Conservation (phyloP, 192 early-diverging fungal species). For the Gonapodya sp. region DNA sequence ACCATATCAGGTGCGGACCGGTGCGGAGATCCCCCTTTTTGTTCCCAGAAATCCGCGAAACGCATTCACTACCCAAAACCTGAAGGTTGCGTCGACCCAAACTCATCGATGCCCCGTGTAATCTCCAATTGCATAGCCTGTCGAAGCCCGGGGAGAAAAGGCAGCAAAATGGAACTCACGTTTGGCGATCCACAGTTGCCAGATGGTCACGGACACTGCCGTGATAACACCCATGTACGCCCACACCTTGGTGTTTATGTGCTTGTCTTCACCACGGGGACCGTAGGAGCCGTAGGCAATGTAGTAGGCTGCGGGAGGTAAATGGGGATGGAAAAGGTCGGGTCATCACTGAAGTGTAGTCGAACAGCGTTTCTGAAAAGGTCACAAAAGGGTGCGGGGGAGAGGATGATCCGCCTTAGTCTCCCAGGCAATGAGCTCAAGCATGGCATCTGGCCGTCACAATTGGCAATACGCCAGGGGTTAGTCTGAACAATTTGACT, state of each 20-base stretch:
- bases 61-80: too few relatives aligned
- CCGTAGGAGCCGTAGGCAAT: conserved; percentile 93
- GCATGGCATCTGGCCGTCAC: too few relatives aligned
- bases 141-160: too few relatives aligned
- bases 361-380: not conserved
- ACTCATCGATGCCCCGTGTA: too few relatives aligned
- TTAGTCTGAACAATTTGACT: too few relatives aligned
- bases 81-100: too few relatives aligned
- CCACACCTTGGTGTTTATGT: not conserved
- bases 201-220: not conserved
- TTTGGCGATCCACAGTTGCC: not conserved
- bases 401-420: not conserved
- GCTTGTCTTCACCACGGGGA: conserved; percentile 54
- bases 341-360: too few relatives aligned
- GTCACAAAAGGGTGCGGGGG: not conserved
- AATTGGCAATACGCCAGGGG: too few relatives aligned
- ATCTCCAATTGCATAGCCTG: too few relatives aligned
- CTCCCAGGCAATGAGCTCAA: too few relatives aligned
- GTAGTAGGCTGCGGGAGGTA: conserved; percentile 75
- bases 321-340: not conserved
- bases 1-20: not conserved
- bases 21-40: not conserved
- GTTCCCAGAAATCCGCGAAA: too few relatives aligned
- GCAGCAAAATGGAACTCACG: too few relatives aligned
- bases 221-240: not conserved